Conservation (phyloP, 257 asterid species). For the Leonotis leonurus region DNA sequence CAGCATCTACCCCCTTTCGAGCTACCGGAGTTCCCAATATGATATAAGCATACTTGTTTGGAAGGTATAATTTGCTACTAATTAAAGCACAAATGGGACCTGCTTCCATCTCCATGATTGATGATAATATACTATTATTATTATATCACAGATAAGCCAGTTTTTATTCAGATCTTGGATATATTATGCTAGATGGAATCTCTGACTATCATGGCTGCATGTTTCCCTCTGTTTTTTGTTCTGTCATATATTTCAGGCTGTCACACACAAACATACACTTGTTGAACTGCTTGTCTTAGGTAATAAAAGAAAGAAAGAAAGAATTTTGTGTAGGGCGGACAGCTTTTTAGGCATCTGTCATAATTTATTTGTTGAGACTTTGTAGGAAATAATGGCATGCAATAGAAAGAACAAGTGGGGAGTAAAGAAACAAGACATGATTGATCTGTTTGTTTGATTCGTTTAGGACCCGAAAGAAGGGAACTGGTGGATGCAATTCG, state of each 20-base stretch:
- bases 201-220: conserved; percentile 34
- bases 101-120: conserved; percentile 21
- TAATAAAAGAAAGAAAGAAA: too few relatives aligned
- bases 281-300: too few relatives aligned
- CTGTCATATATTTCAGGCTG: conserved; percentile 18
- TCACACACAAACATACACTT: too few relatives aligned
- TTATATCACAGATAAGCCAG: conserved; percentile 10
- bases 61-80: conserved; percentile 51
- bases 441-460: not conserved
- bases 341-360: conserved; percentile 15
- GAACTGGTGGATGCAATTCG: conserved; percentile 86
- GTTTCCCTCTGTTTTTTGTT: conserved; percentile 23
- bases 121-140: conserved; percentile 7
- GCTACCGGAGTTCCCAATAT: conserved; percentile 48
- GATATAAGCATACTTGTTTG: conserved; percentile 83
- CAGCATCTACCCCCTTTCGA: conserved; percentile 67
- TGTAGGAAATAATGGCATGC: not conserved
- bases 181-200: conserved; percentile 36
- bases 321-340: conserved; percentile 27
- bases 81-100: not conserved
- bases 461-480: conserved; percentile 70
- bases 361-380: conserved; percentile 3
- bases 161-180: conserved; percentile 25
- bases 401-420: not conserved
- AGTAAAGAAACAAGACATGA: not conserved